Conservation (phyloP, 2,329 filamentous ascomycete genomes). For the Fusarium lyarnte region DNA sequence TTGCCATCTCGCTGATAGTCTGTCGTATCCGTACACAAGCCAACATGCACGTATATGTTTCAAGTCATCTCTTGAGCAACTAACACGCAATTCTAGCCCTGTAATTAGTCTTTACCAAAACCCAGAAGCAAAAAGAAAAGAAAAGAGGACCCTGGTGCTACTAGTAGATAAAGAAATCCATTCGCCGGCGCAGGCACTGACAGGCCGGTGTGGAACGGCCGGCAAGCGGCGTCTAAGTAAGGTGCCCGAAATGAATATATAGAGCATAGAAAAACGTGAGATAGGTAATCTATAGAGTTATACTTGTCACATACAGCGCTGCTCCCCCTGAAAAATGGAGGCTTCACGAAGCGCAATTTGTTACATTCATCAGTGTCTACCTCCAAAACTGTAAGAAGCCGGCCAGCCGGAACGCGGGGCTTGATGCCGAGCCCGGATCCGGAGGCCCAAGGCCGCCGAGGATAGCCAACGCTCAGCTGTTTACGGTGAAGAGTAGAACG, state of each 20-base stretch:
- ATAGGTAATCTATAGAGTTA: not conserved
- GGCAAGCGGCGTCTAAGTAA: constrained; percentile 38
- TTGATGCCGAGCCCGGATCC: constrained; percentile 31
- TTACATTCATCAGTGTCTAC: not conserved
- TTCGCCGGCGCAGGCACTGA: constrained; percentile 4
- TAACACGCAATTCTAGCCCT: not conserved
- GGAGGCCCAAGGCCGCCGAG: constrained; percentile 28
- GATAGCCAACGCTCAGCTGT: not conserved
- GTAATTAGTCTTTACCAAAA: not conserved
- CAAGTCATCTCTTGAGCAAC: not conserved
- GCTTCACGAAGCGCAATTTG: no score
- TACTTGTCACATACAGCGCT: not conserved
- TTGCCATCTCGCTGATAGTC: not conserved
- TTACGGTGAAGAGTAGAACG: not conserved
- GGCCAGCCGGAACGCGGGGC: constrained; percentile 27
- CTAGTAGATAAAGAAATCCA: not conserved
- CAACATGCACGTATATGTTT: not conserved
- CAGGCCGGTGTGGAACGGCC: constrained; percentile 25
- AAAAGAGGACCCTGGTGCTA: not conserved
- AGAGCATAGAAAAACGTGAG: constrained; percentile 1
- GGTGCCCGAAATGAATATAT: constrained; percentile 32
- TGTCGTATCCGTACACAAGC: not conserved
- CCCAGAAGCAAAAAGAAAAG: not conserved
- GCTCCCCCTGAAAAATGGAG: not conserved
- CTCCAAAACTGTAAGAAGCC: constrained; percentile 1